phyloP scores from a whole-genome alignment of 2,329 filamentous ascomycete species.

The Epichloe aotearoae region DNA sequence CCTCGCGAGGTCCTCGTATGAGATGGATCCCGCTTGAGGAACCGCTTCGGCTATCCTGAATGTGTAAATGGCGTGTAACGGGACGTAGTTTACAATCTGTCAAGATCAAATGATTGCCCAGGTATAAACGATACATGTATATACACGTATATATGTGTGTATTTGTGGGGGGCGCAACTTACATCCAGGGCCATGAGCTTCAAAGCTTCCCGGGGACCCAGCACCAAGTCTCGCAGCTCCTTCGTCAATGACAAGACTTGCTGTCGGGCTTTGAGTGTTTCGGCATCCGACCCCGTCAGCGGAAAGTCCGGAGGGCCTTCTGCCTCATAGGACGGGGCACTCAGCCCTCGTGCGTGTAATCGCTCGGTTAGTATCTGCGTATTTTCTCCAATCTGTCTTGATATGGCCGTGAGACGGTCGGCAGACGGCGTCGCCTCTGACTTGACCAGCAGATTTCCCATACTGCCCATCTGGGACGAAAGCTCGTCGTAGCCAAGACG shows the following conservation, averaged over 20 bases:
- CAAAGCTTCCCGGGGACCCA: conserved; percentile 12
- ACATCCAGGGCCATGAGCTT: conserved; percentile 17
- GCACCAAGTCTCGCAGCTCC: conserved; percentile 11
- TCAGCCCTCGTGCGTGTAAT: conserved; percentile 9
- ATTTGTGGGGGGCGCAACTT: conserved; percentile 1
- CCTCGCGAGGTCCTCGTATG: conserved; percentile 14
- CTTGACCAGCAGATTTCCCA: conserved; percentile 1
- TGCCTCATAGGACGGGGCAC: conserved; percentile 10
- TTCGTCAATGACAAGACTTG: conserved; percentile 11
- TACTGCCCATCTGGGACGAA: background rate
- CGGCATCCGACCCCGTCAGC: conserved; percentile 2
- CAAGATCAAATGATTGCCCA: background rate
- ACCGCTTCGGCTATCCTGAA: conserved; percentile 19
- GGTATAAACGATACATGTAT: too few relatives aligned
- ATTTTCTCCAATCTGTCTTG: conserved; percentile 9
- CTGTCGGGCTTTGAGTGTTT: conserved; percentile 7
- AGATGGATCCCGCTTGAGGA: conserved; percentile 14
- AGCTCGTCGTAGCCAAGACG: too few relatives aligned
- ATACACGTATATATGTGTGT: too few relatives aligned
- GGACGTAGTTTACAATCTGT: conserved; percentile 15
- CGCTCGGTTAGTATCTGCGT: conserved; percentile 8
- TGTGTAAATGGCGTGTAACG: conserved; percentile 18
- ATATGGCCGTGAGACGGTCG: conserved; percentile 8
- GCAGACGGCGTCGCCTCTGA: conserved; percentile 4
- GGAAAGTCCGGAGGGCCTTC: conserved; percentile 11